phyloP scores from a whole-genome alignment of 2,329 filamentous ascomycete species.

The Alternaria sp. region DNA sequence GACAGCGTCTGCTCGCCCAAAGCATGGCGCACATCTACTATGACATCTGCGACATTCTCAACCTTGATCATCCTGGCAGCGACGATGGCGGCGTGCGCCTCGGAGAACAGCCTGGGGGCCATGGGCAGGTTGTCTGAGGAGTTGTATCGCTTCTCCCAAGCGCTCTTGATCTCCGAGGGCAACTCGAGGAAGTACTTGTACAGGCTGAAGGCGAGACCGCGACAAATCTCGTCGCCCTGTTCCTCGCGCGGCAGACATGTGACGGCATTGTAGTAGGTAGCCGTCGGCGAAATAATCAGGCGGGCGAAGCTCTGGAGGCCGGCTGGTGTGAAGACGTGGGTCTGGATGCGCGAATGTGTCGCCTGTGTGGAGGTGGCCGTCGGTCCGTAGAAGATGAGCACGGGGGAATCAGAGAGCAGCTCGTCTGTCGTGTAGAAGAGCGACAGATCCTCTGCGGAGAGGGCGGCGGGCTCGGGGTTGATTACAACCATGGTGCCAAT shows the following conservation, averaged over 20 bases:
- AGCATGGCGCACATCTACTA: conserved; percentile 76
- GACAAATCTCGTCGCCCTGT: conserved; percentile 92
- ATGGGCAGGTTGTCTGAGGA: conserved; percentile 67
- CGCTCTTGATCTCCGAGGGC: conserved; percentile 75
- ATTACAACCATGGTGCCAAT: conserved; percentile 77
- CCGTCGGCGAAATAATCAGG: conserved; percentile 91
- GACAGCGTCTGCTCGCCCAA: conserved; percentile 82
- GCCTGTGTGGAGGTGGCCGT: conserved; percentile 88
- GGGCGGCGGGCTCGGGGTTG: conserved; percentile 74
- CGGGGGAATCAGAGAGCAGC: conserved; percentile 78
- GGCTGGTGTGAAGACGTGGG: conserved; percentile 88
- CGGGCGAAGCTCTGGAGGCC: conserved; percentile 90
- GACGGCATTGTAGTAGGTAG: conserved; percentile 89
- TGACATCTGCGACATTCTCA: conserved; percentile 76
- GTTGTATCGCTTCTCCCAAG: conserved; percentile 66
- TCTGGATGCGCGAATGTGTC: conserved; percentile 92
- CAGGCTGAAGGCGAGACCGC: conserved; percentile 89
- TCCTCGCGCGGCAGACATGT: conserved; percentile 89
- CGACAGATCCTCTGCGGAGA: conserved; percentile 81
- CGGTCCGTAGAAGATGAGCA: conserved; percentile 91
- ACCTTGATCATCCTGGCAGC: conserved; percentile 84
- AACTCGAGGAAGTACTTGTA: conserved; percentile 95
- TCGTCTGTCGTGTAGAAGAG: conserved; percentile 92
- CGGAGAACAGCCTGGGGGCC: conserved; percentile 77
- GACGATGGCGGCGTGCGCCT: conserved; percentile 91